Evolutionary conservation across 805 yeast genomes (phyloP), one percentile per base, ranked within the genome.

Genomic region (Starmerella apis): DNA sequence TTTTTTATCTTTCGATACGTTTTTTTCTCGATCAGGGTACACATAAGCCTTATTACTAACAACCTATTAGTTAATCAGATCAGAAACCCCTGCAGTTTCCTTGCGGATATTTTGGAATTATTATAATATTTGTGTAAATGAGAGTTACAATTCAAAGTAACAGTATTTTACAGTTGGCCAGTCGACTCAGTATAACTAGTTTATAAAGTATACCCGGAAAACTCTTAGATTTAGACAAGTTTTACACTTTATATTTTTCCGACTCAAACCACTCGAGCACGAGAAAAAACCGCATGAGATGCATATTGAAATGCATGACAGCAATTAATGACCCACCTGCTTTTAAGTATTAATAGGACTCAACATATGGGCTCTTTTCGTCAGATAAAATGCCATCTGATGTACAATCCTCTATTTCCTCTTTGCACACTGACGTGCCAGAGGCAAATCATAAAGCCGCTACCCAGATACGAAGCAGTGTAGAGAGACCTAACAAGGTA

Each of bases 221-320:
- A 9, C 14, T 31, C 16, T 8, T 3, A 14, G 35, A 3, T 31
- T 13, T 7, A n/a, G n/a, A n/a, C n/a, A n/a, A n/a, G n/a, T n/a
- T n/a, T n/a, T n/a, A n/a, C n/a, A n/a, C n/a, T n/a, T n/a, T n/a
- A n/a, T n/a, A n/a, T n/a, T n/a, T n/a, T n/a, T n/a, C n/a, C n/a
- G n/a, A n/a, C n/a, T n/a, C n/a, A n/a, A n/a, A n/a, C n/a, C n/a
- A n/a, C n/a, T n/a, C n/a, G n/a, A n/a, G n/a, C n/a, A n/a, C n/a
- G n/a, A n/a, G 19, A 33, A 33, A 6, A 33, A 33, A 33, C 16
- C 37, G 16, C n/a, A 7, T 33, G 23, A 33, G 22, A 6, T 33
- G 37, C 37, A 33, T 33, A 33, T 16, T 5, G 22, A 33, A n/a
- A n/a, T 33, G 37, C 37, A 33, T 33, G 37, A 33, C 37, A 33